Evolutionary conservation across 352 stramenopile genomes (phyloP), one percentile per base, ranked within the genome.

Genomic region (Pythium dissimile): DNA sequence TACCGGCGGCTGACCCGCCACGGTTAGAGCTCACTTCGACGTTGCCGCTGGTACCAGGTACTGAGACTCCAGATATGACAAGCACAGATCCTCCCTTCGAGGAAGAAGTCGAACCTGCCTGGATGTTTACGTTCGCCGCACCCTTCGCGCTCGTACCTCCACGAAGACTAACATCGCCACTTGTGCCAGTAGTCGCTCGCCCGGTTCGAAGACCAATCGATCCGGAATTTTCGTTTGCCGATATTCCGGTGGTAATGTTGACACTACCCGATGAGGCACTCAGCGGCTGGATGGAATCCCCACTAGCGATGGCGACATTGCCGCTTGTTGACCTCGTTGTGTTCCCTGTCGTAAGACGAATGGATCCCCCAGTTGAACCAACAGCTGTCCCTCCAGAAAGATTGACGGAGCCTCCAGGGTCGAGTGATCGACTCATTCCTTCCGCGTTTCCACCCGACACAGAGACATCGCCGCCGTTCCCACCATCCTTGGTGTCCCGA

Each of bases 381-480:
- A 60, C 73, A 28, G 66, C 72, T 57, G 73, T 84, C 12, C 82
- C 80, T 23, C 79, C 76, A 39, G 37, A 31, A 23, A 88, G 10
- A 24, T 37, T 69, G 46, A 88, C 65, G 31, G 75, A 76, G 43
- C 82, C 82, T 54, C 71, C 82, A 27, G 62, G 65, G 48, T 88
- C 78, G 13, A 57, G 64, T n/a, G 51, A 44, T 13, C 49, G 28
- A 44, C 58, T 81, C 28, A 70, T 71, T 44, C 84, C 83, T 27
- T 66, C 71, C n/a, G 70, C 80, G 48, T 75, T 64, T 26, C 84
- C 86, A 57, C 80, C 83, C 31, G 75, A 72, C 20, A 95, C 23
- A n/a, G 71, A 66, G 3, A 95, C 59, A 41, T 84, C 75, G 50
- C 86, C 86, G 37, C 80, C 83, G 53, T 85, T 70, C 6, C 83